Evolutionary conservation across 345 rosid genomes (phyloP).

Genomic region (Eucalyptus pauciflora): DNA sequence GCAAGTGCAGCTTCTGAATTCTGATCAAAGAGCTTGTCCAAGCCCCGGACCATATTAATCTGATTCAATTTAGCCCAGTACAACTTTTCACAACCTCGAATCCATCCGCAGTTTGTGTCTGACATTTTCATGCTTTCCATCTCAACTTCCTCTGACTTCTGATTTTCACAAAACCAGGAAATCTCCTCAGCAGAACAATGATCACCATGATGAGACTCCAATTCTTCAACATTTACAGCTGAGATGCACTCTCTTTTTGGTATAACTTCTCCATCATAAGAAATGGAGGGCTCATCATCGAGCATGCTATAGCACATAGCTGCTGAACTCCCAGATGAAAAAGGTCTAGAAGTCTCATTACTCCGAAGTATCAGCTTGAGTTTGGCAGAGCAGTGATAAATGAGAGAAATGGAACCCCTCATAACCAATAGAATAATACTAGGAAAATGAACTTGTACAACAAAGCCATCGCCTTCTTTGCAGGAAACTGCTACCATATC

Average conservation of each 20-base stretch:
- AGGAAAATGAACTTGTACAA: background rate
- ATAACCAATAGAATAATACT: background rate
- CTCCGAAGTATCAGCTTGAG: background rate
- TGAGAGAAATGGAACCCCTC: background rate
- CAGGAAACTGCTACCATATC: background rate
- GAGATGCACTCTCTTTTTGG: background rate
- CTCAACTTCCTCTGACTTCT: background rate
- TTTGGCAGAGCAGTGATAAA: background rate
- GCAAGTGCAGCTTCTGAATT: slow-evolving; percentile 29
- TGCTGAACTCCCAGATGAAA: background rate
- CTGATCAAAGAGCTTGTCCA: slow-evolving; percentile 20
- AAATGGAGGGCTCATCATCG: background rate
- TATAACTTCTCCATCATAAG: background rate
- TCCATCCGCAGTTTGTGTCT: background rate
- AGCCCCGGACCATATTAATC: slow-evolving; percentile 3
- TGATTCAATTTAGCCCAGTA: slow-evolving; percentile 9
- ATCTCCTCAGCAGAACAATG: background rate
- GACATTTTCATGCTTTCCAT: background rate
- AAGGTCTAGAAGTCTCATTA: background rate
- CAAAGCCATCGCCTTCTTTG: background rate
- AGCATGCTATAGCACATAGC: background rate
- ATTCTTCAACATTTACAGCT: background rate
- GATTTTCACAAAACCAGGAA: background rate
- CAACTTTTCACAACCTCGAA: background rate
- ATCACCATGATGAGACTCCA: background rate